Evolutionary conservation across 108 stramenopile genomes (phyloP).

Genomic region (Nannochloropsis gaditana): DNA sequence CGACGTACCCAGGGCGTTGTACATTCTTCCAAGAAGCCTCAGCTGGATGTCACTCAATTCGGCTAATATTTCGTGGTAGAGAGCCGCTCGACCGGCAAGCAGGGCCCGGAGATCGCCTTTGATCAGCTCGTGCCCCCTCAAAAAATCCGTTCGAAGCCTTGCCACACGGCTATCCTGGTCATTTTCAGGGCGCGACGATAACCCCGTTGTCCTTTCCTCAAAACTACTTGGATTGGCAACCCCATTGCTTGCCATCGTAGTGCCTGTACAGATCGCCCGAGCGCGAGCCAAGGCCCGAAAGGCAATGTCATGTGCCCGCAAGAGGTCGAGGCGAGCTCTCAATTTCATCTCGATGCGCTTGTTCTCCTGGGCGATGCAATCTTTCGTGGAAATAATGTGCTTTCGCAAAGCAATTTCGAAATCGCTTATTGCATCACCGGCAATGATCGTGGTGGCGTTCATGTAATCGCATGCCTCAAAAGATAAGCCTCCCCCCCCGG

Average conservation of each 20-base stretch:
- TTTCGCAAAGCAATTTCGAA: background rate
- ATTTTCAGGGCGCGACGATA: too few relatives aligned
- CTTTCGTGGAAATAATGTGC: background rate
- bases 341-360: background rate
- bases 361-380: background rate
- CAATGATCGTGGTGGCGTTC: background rate
- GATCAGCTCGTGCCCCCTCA: background rate
- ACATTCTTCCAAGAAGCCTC: background rate
- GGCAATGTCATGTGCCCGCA: background rate
- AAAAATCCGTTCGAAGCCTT: background rate
- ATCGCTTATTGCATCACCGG: background rate
- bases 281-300: constrained; percentile 14
- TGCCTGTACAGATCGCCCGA: background rate
- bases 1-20: background rate
- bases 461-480: constrained; percentile 6
- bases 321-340: background rate
- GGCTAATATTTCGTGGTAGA: background rate
- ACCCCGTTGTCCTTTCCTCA: too few relatives aligned
- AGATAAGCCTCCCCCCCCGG: background rate
- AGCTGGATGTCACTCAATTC: background rate
- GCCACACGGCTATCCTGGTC: background rate
- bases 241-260: background rate
- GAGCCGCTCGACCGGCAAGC: background rate
- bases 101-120: background rate
- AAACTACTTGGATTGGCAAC: too few relatives aligned